Conservation (phyloP, 495 filamentous ascomycete genomes). For the Podospora bellae-mahoneyi region DNA sequence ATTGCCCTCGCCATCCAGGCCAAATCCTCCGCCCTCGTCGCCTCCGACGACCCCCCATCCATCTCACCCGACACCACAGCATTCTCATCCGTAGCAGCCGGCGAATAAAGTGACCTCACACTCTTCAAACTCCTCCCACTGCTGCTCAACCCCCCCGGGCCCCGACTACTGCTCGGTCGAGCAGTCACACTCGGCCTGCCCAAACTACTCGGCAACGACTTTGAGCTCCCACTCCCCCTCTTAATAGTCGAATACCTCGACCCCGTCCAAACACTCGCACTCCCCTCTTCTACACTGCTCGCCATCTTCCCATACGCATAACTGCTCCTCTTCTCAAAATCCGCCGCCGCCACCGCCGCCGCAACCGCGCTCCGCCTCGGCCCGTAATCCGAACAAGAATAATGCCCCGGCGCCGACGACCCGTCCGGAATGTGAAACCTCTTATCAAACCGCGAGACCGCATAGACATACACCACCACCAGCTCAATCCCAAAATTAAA, state of each 20-base stretch:
- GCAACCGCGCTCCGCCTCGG: neutral
- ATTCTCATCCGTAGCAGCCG: neutral
- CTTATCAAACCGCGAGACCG: slow-evolving; percentile 62
- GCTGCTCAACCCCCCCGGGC: neutral
- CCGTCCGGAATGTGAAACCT: slow-evolving; percentile 65
- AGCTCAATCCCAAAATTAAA: slow-evolving; percentile 75
- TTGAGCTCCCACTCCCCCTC: neutral
- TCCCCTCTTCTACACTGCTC: neutral
- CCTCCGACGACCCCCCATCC: slow-evolving; percentile 10
- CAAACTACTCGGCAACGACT: neutral
- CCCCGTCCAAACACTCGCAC: slow-evolving; percentile 6
- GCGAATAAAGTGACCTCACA: neutral
- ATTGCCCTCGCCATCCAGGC: slow-evolving; percentile 32
- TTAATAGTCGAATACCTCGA: neutral
- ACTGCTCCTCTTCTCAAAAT: neutral
- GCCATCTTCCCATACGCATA: slow-evolving; percentile 6
- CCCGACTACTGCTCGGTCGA: neutral
- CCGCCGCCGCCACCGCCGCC: neutral
- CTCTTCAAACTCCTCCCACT: slow-evolving; percentile 13
- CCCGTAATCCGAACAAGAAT: slow-evolving; percentile 15
- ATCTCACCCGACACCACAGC: neutral
- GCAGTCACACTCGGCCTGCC: neutral
- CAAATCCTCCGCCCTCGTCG: slow-evolving; percentile 17
- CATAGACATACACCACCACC: slow-evolving; percentile 61
- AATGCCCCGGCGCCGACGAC: slow-evolving; percentile 36